phyloP scores from a whole-genome alignment of 1,284 basidiomycete species.

The Sanguinoderma infundibulare region DNA sequence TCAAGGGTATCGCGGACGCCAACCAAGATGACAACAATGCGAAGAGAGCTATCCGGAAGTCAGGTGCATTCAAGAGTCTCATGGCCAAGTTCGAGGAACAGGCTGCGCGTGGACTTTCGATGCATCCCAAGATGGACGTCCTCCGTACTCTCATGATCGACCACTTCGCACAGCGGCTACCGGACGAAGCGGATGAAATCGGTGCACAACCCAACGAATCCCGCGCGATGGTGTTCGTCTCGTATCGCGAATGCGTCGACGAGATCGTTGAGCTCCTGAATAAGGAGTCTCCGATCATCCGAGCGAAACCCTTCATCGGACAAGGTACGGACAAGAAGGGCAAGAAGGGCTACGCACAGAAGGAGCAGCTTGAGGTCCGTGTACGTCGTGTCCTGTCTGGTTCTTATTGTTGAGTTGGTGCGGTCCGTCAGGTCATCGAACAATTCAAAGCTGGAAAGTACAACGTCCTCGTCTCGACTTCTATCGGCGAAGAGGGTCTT shows the following conservation, averaged over 20 bases:
- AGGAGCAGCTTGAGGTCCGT: conserved; percentile 85
- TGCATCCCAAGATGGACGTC: conserved; percentile 94
- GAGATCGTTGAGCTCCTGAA: conserved; percentile 87
- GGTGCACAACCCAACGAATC: conserved; percentile 46
- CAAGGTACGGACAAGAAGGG: conserved; percentile 88
- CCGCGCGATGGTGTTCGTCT: conserved; percentile 96
- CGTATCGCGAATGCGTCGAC: conserved; percentile 87
- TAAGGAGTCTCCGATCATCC: conserved; percentile 73
- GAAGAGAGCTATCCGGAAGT: conserved; percentile 50
- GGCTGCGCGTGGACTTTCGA: conserved; percentile 54
- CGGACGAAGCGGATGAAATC: conserved; percentile 49
- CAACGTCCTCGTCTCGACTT: conserved; percentile 96
- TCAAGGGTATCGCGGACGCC: conserved; percentile 50
- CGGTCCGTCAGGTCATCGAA: conserved; percentile 66
- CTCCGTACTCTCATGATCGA: conserved; percentile 78
- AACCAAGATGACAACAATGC: conserved; percentile 35
- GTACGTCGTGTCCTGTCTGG: not conserved
- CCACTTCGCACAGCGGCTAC: conserved; percentile 73
- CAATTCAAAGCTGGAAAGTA: conserved; percentile 88
- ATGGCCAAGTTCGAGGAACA: conserved; percentile 68
- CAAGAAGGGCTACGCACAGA: conserved; percentile 89
- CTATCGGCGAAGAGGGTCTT: conserved; percentile 98
- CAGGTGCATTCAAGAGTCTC: conserved; percentile 64
- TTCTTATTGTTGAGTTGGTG: conserved; percentile 7
- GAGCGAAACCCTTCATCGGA: conserved; percentile 87